Evolutionary conservation across 2,329 filamentous ascomycete species (phyloP), one percentile per base, ranked within the genome.

Genomic region (Lasiodiplodia sp.): DNA sequence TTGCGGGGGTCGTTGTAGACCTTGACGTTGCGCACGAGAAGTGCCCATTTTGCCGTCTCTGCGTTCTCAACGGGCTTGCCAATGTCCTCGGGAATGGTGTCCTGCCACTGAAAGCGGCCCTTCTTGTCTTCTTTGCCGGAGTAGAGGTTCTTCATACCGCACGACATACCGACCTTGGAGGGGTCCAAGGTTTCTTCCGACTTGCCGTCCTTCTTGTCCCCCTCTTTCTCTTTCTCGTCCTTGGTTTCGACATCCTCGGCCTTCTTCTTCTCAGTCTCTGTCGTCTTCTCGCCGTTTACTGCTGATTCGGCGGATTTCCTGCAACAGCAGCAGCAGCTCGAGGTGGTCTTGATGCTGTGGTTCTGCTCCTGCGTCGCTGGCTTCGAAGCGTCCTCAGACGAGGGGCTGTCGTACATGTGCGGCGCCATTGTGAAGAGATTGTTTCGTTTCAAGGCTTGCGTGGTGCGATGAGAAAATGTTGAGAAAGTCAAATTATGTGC

Each of bases 31-130:
- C 88, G 85, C 1, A 88, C 83, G 34, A 90, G 79, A 60, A 90
- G 80, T 2, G 87, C 87, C 70, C 84, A 89, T 69, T 85, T 86
- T 64, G 84, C 83, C 2, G 86, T 88, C 71, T 87, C 83, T n/a
- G 85, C 83, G 69, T 88, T 86, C 74, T 89, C 87, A 11, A 84
- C 86, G 0, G 87, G 84, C 64, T 86, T 84, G 56, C 84, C 81
- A 3, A 87, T 79, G 70, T 88, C 84, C 58, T 68, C 56, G 44
- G 66, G 66, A 16, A 63, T 18, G 11, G 47, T 55, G 16, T 85
- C 79, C 21, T 90, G 83, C 62, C 84, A 85, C 73, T 88, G 88
- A 69, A 84, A 83, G 51, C 85, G 84, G 72, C 88, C 84, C 25
- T 47, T 53, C 34, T 63, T 68, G 23, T 68, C 66, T 56, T 82